phyloP scores from a whole-genome alignment of 2,329 filamentous ascomycete genomes.

The Didymella pinodella region DNA sequence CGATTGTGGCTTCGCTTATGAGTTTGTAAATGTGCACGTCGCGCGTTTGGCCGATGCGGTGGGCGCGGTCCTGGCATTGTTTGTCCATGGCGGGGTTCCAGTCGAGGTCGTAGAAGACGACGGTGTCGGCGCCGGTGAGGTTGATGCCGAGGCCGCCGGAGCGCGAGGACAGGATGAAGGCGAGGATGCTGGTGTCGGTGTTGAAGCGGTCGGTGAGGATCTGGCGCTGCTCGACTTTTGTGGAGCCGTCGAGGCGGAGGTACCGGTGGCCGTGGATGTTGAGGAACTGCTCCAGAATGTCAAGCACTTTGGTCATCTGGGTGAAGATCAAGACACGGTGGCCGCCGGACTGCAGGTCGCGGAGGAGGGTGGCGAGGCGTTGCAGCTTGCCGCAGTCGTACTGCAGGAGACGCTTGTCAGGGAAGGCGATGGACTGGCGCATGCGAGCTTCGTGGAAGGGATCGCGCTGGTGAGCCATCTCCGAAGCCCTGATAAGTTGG shows the following conservation, averaged over 20 bases:
- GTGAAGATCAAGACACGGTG: slow-evolving; percentile 98
- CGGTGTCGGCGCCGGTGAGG: slow-evolving; percentile 92
- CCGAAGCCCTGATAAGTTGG: slow-evolving; percentile 64
- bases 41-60: slow-evolving; percentile 95
- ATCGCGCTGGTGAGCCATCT: slow-evolving; percentile 67
- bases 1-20: slow-evolving; percentile 75
- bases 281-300: slow-evolving; percentile 96
- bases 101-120: slow-evolving; percentile 98
- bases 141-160: slow-evolving; percentile 97
- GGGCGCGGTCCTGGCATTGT: slow-evolving; percentile 96
- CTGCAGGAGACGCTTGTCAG: slow-evolving; percentile 93
- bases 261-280: slow-evolving; percentile 99
- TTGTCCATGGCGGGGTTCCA: slow-evolving; percentile 99
- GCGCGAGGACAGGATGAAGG: slow-evolving; percentile 93
- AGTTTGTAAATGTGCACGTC: slow-evolving; percentile 94
- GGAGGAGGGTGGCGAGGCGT: slow-evolving; percentile 82
- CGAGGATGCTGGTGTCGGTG: slow-evolving; percentile 87
- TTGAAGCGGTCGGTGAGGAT: slow-evolving; percentile 98
- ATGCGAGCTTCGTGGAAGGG: slow-evolving; percentile 95
- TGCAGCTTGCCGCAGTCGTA: slow-evolving; percentile 98
- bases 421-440: slow-evolving; percentile 93
- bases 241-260: slow-evolving; percentile 92
- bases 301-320: slow-evolving; percentile 98
- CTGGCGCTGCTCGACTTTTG: slow-evolving; percentile 93
- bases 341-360: slow-evolving; percentile 85